Base-by-base conservation (phyloP, 352 stramenopile species). In the Elongisporangium anandrum region DNA sequence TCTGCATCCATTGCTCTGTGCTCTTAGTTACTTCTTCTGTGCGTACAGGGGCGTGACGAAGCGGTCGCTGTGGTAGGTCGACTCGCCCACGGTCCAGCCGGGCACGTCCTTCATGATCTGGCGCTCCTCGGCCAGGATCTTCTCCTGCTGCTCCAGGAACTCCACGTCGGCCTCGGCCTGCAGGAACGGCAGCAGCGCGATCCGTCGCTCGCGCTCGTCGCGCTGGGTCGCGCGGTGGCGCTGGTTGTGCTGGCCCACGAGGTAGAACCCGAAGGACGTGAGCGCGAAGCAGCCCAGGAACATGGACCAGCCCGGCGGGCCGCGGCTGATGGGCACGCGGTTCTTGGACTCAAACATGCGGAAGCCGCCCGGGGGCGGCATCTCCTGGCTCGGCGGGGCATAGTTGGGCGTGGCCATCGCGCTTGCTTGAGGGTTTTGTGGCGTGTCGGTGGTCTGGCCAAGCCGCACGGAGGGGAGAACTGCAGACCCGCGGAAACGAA, bases 101-200 rank as follows among this genome's bases (percentile, higher is more conserved):
- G 82, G 83, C 57, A 98, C 91, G 72, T 95, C 85, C 73, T 98
- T 96, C 96, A 99, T 98, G 68, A 98, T 88, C 68, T 97, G 84
- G 59, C 78, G 81, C 73, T 99, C 95, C 57, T 95, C 87, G 17
- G 88, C 85, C 57, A 97, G 82, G 56, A 95, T 81, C 54, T 94
- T 85, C 48, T 93, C 81, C 68, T 97, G 83, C 54, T 94, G 69
- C 63, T 88, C 70, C 38, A 96, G 68, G 66, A 90, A 92, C 67
- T 95, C 81, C 41, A 92, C 86, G 75, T 99, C 96, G n/a, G 94
- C 88, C 69, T 99, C 96, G 16, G 95, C 95, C 71, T 99, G 96
- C 55, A 99, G 79, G 68, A 98, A 92, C 17, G 95, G 92, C 51
- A 96, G 79, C 66, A 99, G 82, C 17, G 92, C 77, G 64, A 98